phyloP scores from a whole-genome alignment of 2,329 filamentous ascomycete genomes.

The Clarireedia paspali region DNA sequence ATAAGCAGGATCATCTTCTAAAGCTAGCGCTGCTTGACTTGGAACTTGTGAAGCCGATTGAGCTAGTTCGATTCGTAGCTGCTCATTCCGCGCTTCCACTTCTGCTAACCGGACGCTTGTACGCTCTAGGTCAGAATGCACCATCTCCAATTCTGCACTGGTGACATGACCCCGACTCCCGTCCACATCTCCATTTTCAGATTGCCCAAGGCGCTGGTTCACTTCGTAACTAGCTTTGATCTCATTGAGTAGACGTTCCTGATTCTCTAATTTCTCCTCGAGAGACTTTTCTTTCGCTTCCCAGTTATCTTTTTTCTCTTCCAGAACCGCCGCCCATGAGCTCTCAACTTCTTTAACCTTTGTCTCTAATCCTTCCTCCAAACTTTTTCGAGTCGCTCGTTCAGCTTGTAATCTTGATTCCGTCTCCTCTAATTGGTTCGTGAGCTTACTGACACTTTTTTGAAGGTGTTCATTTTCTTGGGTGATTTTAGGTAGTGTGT shows the following conservation, averaged over 20 bases:
- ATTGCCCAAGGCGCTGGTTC: constrained; percentile 75
- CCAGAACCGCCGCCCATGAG: constrained; percentile 82
- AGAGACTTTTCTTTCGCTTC: constrained; percentile 82
- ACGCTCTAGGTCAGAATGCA: constrained; percentile 83
- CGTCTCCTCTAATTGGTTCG: constrained; percentile 72
- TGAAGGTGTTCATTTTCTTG: constrained; percentile 86
- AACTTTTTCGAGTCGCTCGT: constrained; percentile 59
- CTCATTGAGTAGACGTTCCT: constrained; percentile 86
- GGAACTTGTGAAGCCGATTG: constrained; percentile 72
- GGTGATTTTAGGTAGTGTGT: constrained; percentile 83
- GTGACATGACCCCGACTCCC: constrained; percentile 58
- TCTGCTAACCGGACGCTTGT: constrained; percentile 82
- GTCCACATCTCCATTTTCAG: constrained; percentile 53
- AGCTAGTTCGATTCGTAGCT: constrained; percentile 81
- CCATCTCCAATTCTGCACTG: constrained; percentile 87
- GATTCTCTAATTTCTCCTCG: constrained; percentile 90
- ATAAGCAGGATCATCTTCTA: constrained; percentile 86
- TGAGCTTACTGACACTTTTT: constrained; percentile 65
- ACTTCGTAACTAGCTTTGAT: constrained; percentile 97
- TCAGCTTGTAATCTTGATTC: constrained; percentile 77
- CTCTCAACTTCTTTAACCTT: constrained; percentile 84
- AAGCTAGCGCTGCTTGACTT: constrained; percentile 47
- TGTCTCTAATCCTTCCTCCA: constrained; percentile 69
- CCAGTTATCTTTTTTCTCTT: constrained; percentile 96
- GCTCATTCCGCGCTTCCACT: constrained; percentile 89